Conservation (phyloP, 371 early-diverging fungal species). For the Circinella umbellata region DNA sequence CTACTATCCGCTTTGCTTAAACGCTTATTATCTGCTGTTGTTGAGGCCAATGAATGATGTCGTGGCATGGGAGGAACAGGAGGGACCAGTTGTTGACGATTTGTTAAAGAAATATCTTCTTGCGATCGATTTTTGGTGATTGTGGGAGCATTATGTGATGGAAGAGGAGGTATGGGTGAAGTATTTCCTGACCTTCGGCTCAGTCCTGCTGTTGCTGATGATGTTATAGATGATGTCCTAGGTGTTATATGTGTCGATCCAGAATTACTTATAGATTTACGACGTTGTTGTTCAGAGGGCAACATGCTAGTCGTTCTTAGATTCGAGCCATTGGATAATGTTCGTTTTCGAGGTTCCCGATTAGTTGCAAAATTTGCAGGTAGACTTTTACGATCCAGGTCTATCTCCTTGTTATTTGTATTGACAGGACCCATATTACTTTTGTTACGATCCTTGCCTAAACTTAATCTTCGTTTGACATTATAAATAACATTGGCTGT, state of each 20-base stretch:
- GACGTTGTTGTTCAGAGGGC: neutral
- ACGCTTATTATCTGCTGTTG: neutral
- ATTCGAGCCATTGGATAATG: constrained; percentile 1
- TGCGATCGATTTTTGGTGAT: neutral
- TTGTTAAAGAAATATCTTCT: neutral
- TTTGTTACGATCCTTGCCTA: constrained; percentile 33
- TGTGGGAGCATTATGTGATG: neutral
- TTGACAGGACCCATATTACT: neutral
- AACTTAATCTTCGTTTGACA: constrained; percentile 30
- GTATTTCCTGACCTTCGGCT: constrained; percentile 6
- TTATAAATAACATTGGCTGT: constrained; percentile 22
- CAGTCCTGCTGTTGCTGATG: too few species aligned
- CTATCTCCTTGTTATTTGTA: neutral
- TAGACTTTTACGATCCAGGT: constrained; percentile 19
- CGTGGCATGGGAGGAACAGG: constrained; percentile 26
- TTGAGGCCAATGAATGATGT: constrained; percentile 16
- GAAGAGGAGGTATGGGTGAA: neutral
- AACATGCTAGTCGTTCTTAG: neutral
- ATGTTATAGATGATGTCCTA: too few species aligned
- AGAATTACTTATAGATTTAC: neutral
- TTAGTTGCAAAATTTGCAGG: constrained; percentile 20
- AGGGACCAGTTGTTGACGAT: constrained; percentile 14
- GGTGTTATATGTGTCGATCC: neutral
- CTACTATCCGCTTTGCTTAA: constrained; percentile 11
- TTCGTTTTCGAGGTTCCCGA: neutral